Evolutionary conservation across 768 basidiomycete species (phyloP).

Genomic region (Leccinum disarticulatum): DNA sequence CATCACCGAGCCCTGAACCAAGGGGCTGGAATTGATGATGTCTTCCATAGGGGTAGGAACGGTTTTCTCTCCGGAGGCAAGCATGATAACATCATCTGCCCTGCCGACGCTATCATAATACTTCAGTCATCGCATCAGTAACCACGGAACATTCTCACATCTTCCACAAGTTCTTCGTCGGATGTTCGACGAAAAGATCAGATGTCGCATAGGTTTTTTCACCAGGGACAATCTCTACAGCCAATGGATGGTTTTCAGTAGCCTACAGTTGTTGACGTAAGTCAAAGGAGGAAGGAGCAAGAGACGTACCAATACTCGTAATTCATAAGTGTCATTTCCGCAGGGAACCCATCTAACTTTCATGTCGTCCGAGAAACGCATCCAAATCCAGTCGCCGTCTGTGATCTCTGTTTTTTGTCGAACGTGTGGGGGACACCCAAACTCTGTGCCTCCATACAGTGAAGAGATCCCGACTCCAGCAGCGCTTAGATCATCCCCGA

Average conservation of each 20-base stretch:
- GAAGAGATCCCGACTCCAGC: constrained; percentile 16
- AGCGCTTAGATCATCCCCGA: constrained; percentile 15
- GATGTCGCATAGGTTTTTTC: constrained; percentile 37
- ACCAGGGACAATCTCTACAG: constrained; percentile 36
- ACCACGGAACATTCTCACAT: constrained; percentile 29
- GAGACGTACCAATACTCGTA: constrained; percentile 33
- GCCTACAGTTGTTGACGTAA: neutral
- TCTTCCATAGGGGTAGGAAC: constrained; percentile 34
- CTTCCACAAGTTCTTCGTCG: constrained; percentile 43
- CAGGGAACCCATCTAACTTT: constrained; percentile 33
- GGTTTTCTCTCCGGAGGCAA: constrained; percentile 34
- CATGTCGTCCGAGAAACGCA: constrained; percentile 8
- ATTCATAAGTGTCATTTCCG: constrained; percentile 34
- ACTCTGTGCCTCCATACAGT: constrained; percentile 25
- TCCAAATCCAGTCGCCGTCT: constrained; percentile 20
- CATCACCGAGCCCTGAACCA: constrained; percentile 26
- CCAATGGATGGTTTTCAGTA: neutral
- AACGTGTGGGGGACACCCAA: constrained; percentile 6
- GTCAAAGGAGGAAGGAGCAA: neutral
- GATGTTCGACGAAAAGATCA: constrained; percentile 46
- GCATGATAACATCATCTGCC: constrained; percentile 33
- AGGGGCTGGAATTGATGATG: constrained; percentile 18
- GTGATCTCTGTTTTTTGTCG: constrained; percentile 3
- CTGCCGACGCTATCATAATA: constrained; percentile 36
- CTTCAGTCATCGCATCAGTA: neutral